phyloP scores from a whole-genome alignment of 345 rosid genomes.

The Pugionium dolabratum region DNA sequence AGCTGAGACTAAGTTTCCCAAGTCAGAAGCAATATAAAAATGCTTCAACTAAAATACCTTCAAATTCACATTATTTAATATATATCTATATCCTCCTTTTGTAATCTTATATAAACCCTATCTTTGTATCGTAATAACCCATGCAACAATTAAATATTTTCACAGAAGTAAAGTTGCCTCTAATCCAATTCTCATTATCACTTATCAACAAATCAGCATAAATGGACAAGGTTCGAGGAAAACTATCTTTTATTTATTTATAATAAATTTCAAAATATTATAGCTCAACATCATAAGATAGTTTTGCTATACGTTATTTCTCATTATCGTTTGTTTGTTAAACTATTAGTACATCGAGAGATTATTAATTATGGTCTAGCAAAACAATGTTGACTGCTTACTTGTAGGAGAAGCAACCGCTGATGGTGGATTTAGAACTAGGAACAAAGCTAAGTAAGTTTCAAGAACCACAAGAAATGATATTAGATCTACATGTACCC shows the following conservation, averaged over 20 bases:
- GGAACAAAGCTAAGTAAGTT: background rate
- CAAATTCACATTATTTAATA: background rate
- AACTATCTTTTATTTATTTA: too few species aligned
- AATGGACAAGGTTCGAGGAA: slow-evolving; percentile 23
- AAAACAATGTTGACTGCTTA: too few species aligned
- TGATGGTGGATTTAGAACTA: slow-evolving; percentile 26
- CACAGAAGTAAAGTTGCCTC: background rate
- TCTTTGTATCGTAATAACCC: background rate
- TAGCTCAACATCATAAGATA: too few species aligned
- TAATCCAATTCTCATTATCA: background rate
- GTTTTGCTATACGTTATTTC: background rate
- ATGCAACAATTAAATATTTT: slow-evolving; percentile 10
- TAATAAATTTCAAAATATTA: too few species aligned
- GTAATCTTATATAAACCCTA: slow-evolving; percentile 14
- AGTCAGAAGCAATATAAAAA: slow-evolving; percentile 37
- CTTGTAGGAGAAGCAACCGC: slow-evolving; percentile 21
- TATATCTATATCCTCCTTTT: too few species aligned
- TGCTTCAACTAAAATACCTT: slow-evolving; percentile 21
- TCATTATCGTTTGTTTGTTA: background rate
- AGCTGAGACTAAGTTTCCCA: background rate
- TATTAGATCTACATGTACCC: background rate
- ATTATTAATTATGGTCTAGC: too few species aligned
- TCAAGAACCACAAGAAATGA: background rate
- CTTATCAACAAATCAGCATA: background rate
- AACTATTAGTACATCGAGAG: too few species aligned